Conservation (phyloP, 208 protist genomes). For the Trypanosoma caninum region DNA sequence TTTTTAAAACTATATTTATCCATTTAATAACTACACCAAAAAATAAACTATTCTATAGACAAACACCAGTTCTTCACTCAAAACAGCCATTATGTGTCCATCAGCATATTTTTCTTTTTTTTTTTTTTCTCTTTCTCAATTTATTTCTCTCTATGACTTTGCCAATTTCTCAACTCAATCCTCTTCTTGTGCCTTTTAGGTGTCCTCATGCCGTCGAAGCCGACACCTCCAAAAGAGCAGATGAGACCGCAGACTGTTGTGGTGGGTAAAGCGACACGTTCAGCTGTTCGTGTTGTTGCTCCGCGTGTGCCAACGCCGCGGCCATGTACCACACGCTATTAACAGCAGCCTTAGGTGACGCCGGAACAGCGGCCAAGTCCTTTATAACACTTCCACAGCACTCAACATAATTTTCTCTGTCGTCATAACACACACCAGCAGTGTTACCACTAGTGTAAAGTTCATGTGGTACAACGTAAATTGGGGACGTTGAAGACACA, state of each 20-base stretch:
- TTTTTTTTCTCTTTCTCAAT: too few relatives aligned
- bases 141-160: too few relatives aligned
- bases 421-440: neutral
- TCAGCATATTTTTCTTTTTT: too few relatives aligned
- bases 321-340: conserved; percentile 13
- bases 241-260: conserved; percentile 1
- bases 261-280: neutral
- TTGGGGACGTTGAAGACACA: too few relatives aligned
- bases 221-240: conserved; percentile 8
- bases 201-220: conserved; percentile 4
- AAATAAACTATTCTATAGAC: too few relatives aligned
- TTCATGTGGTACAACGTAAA: conserved; percentile 12
- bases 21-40: too few relatives aligned
- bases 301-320: conserved; percentile 11
- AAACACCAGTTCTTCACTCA: too few relatives aligned
- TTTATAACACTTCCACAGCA: neutral
- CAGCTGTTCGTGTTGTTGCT: conserved; percentile 7
- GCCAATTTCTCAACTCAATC: too few relatives aligned
- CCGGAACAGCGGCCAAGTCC: neutral
- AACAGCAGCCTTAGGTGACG: neutral
- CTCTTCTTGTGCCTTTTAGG: too few relatives aligned
- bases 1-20: too few relatives aligned
- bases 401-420: neutral
- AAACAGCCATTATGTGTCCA: too few relatives aligned
- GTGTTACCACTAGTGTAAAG: conserved; percentile 1